These are phyloP conservation scores for Amanita jacksonii DNA, from an alignment of 768 basidiomycete genomes.

Conservation along the genomic window DNA sequence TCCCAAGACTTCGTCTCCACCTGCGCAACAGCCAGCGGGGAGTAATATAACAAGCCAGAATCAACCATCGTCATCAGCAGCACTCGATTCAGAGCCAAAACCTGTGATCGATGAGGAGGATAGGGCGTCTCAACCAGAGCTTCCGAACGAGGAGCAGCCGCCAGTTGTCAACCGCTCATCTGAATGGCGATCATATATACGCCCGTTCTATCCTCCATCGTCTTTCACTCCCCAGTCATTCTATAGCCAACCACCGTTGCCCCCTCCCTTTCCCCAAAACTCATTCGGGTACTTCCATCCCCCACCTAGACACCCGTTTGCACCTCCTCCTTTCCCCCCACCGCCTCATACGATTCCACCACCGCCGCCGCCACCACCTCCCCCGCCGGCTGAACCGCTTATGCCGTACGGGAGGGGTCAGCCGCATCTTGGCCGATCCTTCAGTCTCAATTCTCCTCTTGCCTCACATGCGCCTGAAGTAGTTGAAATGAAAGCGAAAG, in stretches of 20 bases:
- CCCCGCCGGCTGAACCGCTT: slow-evolving; percentile 5
- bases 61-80: background rate
- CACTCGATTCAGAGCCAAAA: background rate
- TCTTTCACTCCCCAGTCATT: slow-evolving; percentile 12
- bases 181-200: slow-evolving; percentile 5
- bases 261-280: slow-evolving; percentile 3
- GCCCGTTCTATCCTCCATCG: slow-evolving; percentile 1
- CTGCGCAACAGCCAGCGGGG: background rate
- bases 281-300: background rate
- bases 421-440: background rate
- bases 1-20: slow-evolving; percentile 1
- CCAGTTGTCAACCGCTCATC: background rate
- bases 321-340: slow-evolving; percentile 12
- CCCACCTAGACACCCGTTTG: slow-evolving; percentile 9
- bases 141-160: slow-evolving; percentile 1
- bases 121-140: slow-evolving; percentile 1
- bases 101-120: background rate
- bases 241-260: slow-evolving; percentile 5
- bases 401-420: background rate
- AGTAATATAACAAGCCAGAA: background rate
- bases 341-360: slow-evolving; percentile 10
- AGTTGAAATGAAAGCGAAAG: slow-evolving; percentile 29
- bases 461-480: background rate
- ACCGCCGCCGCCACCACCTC: slow-evolving; percentile 12
- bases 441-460: background rate